Evolutionary conservation across 768 basidiomycete species (phyloP).

Genomic region (Phanerochaete carnosa): DNA sequence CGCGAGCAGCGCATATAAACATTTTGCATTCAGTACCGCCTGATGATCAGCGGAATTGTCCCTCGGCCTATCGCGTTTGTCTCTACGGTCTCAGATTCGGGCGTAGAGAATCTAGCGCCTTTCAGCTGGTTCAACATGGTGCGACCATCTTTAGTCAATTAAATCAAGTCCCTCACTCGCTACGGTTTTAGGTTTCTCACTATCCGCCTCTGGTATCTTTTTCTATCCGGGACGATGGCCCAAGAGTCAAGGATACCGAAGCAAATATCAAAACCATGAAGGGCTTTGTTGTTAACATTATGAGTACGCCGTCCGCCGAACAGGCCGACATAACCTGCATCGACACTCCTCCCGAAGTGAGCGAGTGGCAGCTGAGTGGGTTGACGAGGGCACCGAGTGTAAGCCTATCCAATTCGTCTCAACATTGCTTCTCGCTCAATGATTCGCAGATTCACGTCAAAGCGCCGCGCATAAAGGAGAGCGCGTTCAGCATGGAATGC

Average conservation of each 20-base stretch:
- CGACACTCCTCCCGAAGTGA: conserved; percentile 48
- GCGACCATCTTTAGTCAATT: neutral
- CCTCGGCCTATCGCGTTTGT: conserved; percentile 74
- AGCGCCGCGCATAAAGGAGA: conserved; percentile 55
- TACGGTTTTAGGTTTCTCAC: conserved; percentile 44
- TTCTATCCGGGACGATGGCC: conserved; percentile 46
- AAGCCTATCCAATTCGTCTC: conserved; percentile 21
- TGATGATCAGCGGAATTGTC: conserved; percentile 55
- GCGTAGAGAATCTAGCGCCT: conserved; percentile 58
- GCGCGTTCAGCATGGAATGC: conserved; percentile 59
- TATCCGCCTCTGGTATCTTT: conserved; percentile 67
- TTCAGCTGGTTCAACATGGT: conserved; percentile 28
- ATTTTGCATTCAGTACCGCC: conserved; percentile 33
- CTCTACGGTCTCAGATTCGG: conserved; percentile 51
- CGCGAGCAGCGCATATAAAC: neutral
- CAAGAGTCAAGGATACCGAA: conserved; percentile 55
- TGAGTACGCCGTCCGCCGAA: conserved; percentile 63
- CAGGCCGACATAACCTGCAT: conserved; percentile 54
- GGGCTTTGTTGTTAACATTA: conserved; percentile 69
- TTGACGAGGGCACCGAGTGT: conserved; percentile 53
- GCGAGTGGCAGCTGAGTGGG: conserved; percentile 63
- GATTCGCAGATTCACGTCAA: conserved; percentile 45
- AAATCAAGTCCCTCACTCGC: neutral
- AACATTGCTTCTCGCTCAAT: too few species aligned
- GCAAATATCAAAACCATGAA: conserved; percentile 62